Evolutionary conservation across 2,329 filamentous ascomycete genomes (phyloP).

Genomic region (Cladophialophora immunda): DNA sequence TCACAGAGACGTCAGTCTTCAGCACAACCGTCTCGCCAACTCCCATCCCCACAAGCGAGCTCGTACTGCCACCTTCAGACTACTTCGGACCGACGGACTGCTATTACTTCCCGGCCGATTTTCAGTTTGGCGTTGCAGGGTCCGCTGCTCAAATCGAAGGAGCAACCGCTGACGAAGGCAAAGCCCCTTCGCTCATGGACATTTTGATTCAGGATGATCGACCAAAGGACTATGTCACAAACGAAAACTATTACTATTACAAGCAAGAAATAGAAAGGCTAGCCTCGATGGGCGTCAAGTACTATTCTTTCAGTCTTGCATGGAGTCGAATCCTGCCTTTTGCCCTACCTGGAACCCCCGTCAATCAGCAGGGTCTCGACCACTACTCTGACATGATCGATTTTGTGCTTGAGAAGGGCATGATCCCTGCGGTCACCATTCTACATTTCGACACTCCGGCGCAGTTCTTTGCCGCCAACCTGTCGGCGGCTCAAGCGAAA

Average conservation of each 20-base stretch:
- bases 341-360: slow-evolving; percentile 51
- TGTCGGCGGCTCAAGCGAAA: slow-evolving; percentile 23
- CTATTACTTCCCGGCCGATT: slow-evolving; percentile 48
- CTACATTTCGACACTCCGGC: slow-evolving; percentile 37
- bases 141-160: slow-evolving; percentile 57
- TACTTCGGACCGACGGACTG: slow-evolving; percentile 55
- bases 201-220: slow-evolving; percentile 47
- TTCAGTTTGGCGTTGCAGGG: slow-evolving; percentile 55
- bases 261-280: slow-evolving; percentile 56
- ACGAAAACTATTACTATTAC: slow-evolving; percentile 61
- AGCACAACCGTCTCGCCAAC: slow-evolving; percentile 63
- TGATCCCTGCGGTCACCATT: slow-evolving; percentile 56
- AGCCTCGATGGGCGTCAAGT: slow-evolving; percentile 50
- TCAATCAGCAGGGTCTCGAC: slow-evolving; percentile 57
- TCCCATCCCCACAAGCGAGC: slow-evolving; percentile 62
- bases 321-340: slow-evolving; percentile 62
- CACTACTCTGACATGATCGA: slow-evolving; percentile 61
- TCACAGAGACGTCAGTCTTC: slow-evolving; percentile 50
- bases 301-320: slow-evolving; percentile 57
- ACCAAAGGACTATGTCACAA: slow-evolving; percentile 58
- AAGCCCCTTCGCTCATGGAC: slow-evolving; percentile 49
- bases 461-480: slow-evolving; percentile 34
- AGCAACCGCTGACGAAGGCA: slow-evolving; percentile 51
- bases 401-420: slow-evolving; percentile 52
- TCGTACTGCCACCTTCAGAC: slow-evolving; percentile 63